phyloP scores from a whole-genome alignment of 23 red algal species.

The Chondrus crispus region DNA sequence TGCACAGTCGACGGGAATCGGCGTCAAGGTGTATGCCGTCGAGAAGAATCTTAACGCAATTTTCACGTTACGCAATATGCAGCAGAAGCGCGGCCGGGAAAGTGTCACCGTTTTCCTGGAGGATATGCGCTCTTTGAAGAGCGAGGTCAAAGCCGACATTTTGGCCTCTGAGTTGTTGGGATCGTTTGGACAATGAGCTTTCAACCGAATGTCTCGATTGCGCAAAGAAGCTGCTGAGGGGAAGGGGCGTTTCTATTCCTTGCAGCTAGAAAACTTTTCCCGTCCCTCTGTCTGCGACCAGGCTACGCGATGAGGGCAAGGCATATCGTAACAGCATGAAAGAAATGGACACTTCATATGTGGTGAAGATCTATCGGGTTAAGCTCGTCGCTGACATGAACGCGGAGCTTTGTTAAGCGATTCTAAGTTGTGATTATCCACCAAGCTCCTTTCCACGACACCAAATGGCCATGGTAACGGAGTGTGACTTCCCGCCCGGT shows the following conservation, averaged over 20 bases:
- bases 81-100: constrained; percentile 55
- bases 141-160: constrained; percentile 63
- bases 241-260: constrained; percentile 72
- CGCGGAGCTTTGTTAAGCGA: too few relatives aligned
- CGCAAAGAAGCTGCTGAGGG: constrained; percentile 56
- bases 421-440: too few relatives aligned
- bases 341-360: constrained; percentile 77
- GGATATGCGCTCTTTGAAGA: constrained; percentile 63
- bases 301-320: constrained; percentile 61
- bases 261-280: constrained; percentile 57
- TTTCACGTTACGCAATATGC: constrained; percentile 71
- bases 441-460: too few relatives aligned
- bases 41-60: constrained; percentile 89
- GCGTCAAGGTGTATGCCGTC: constrained; percentile 61
- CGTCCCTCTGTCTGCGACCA: constrained; percentile 65
- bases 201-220: constrained; percentile 82
- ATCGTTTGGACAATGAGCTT: constrained; percentile 92
- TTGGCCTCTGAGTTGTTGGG: constrained; percentile 85
- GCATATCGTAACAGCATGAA: constrained; percentile 9
- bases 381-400: constrained; percentile 57
- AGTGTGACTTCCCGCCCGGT: too few relatives aligned
- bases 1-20: constrained; percentile 31
- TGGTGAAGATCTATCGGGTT: constrained; percentile 84
- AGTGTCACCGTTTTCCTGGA: constrained; percentile 54
- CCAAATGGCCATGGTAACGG: too few relatives aligned